Evolutionary conservation across 1,284 basidiomycete species (phyloP), one percentile per base, ranked within the genome.

Genomic region (Papiliotrema laurentii): DNA sequence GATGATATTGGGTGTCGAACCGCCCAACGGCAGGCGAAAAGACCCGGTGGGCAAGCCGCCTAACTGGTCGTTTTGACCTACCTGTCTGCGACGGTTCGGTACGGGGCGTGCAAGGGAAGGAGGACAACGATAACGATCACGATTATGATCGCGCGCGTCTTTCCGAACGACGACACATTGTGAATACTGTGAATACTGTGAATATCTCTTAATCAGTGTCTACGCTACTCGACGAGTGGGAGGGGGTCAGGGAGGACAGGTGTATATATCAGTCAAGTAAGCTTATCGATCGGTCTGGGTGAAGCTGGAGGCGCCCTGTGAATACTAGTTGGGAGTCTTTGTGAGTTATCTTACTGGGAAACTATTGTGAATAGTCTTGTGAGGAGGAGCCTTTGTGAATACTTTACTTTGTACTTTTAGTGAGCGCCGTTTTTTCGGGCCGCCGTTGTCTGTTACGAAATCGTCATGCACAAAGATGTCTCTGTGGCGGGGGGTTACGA

Each of bases 1-100:
- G 50, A 57, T 61, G 44, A 45, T 61, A 4, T 22, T 59, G 21
- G 59, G 56, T 6, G 21, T 51, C 18, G 58, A 59, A 37, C 40
- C 26, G 26, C 47, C 45, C 18, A 21, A 25, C 5, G 30, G 35
- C 7, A 47, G 48, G 45, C 51, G 57, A 39, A 42, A 41, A 22
- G 54, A 48, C 7, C 38, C 50, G 47, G 48, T 61, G n/a, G 59
- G 54, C 1, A 54, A 54, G 27, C 56, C 59, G 21, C 42, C 44
- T 24, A 55, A 50, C 25, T 58, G 59, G 59, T 47, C 41, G n/a
- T 51, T 56, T 36, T 47, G 33, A 45, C 21, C 6, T 16, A 16
- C 14, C 6, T 35, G 34, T 16, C 34, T 16, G 30, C 14, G 5
- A n/a, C 5, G 16, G 34, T 5, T 16, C 34, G 16, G 34, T 35